Evolutionary conservation across 306 rosid genomes (phyloP).

Genomic region (Cicer arietinum): DNA sequence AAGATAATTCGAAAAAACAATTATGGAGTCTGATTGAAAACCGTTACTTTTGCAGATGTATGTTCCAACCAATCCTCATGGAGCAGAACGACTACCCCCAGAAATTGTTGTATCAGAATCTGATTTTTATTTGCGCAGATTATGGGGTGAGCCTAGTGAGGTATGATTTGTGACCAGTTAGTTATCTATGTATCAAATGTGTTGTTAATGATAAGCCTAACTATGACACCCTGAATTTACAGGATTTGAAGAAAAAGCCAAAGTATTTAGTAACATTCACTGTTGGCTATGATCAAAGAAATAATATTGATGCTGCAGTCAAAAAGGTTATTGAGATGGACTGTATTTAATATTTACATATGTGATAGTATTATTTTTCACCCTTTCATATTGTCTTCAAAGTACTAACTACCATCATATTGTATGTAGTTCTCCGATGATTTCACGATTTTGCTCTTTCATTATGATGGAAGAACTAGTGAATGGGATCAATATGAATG

Average conservation of each 20-base stretch:
- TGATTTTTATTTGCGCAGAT: slow-evolving; percentile 80
- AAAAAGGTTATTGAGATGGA: slow-evolving; percentile 64
- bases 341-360: slow-evolving; percentile 5
- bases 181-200: slow-evolving; percentile 16
- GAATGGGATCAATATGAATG: slow-evolving; percentile 95
- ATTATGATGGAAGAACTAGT: slow-evolving; percentile 85
- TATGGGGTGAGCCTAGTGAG: slow-evolving; percentile 97
- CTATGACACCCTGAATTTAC: slow-evolving; percentile 50
- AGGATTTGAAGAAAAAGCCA: slow-evolving; percentile 85
- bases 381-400: slow-evolving; percentile 40
- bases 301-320: slow-evolving; percentile 73
- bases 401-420: slow-evolving; percentile 49
- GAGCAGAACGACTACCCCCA: slow-evolving; percentile 89
- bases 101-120: slow-evolving; percentile 82
- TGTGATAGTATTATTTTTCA: slow-evolving; percentile 14
- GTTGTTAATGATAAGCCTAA: slow-evolving; percentile 15
- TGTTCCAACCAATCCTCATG: slow-evolving; percentile 85
- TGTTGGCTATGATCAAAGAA: slow-evolving; percentile 81
- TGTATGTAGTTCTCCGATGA: slow-evolving; percentile 81
- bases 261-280: slow-evolving; percentile 95
- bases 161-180: slow-evolving; percentile 51
- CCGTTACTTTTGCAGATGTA: slow-evolving; percentile 58
- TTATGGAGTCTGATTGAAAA: slow-evolving; percentile 24
- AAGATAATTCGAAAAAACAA: slow-evolving; percentile 12
- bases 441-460: slow-evolving; percentile 91